A percentile compares a stretch with the other conserved stretches of the same genome.
Conservation (phyloP, 2,329 filamentous ascomycete genomes). For the Colletotrichum plurivorum region DNA sequence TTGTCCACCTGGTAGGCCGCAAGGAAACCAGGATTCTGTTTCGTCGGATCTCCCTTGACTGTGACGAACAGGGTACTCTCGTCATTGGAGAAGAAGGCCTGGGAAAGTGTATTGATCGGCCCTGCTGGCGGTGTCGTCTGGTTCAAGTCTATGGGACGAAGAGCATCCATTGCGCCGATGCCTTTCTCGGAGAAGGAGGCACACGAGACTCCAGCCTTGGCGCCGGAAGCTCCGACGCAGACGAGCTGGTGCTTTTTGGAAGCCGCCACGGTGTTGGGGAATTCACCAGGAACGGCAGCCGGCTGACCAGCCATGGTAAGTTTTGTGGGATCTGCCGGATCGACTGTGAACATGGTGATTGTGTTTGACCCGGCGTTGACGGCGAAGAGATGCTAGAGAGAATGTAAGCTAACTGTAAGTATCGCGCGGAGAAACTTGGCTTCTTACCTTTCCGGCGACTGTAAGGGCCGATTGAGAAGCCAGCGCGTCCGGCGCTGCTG, state of each 20-base stretch:
- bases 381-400: slow-evolving; percentile 59
- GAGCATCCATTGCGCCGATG: slow-evolving; percentile 58
- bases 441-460: slow-evolving; percentile 63
- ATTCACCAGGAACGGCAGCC: slow-evolving; percentile 61
- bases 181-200: slow-evolving; percentile 54
- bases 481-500: slow-evolving; percentile 64
- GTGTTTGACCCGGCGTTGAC: slow-evolving; percentile 69
- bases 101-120: slow-evolving; percentile 71
- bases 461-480: slow-evolving; percentile 65
- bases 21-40: slow-evolving; percentile 71
- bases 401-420: slow-evolving; percentile 12
- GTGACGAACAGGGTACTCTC: slow-evolving; percentile 66
- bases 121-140: slow-evolving; percentile 72
- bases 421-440: not conserved
- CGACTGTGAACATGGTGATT: slow-evolving; percentile 64
- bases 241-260: slow-evolving; percentile 58
- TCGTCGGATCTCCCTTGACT: slow-evolving; percentile 71
- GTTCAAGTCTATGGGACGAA: slow-evolving; percentile 62
- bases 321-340: slow-evolving; percentile 56
- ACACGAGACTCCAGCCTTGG: slow-evolving; percentile 61
- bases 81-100: slow-evolving; percentile 71
- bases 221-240: slow-evolving; percentile 63
- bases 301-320: slow-evolving; percentile 61
- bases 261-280: slow-evolving; percentile 66
- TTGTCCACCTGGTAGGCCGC: slow-evolving; percentile 62